A percentile compares a stretch with the other conserved stretches of the same genome.
Conservation (phyloP, 305 asterid genomes). For the Fraxinus platypoda region DNA sequence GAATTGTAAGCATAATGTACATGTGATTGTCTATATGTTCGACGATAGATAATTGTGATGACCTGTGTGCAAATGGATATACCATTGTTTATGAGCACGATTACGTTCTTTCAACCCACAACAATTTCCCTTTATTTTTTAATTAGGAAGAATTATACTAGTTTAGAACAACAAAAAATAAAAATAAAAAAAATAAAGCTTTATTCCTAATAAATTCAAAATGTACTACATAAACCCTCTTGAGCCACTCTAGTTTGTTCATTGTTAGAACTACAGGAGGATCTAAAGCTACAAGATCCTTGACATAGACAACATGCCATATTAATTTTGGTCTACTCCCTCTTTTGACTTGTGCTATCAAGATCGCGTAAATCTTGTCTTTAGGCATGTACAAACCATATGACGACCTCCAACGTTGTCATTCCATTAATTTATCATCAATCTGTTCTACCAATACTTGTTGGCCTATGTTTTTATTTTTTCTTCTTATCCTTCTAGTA, state of each 20-base stretch:
- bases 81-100: not conserved
- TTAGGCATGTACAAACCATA: not conserved
- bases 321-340: not conserved
- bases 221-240: not conserved
- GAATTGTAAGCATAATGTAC: not conserved
- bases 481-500: not conserved
- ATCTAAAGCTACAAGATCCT: not conserved
- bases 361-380: not conserved
- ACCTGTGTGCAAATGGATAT: conserved; percentile 2
- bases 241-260: not conserved
- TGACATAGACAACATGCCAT: not conserved
- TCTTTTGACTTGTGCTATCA: not conserved
- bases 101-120: not conserved
- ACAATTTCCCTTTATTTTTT: not conserved
- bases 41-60: not conserved
- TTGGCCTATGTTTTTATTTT: not conserved
- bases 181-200: not conserved
- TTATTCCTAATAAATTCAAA: not conserved
- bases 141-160: not conserved
- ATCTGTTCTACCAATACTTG: not conserved
- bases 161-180: not conserved
- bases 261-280: not conserved
- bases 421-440: not conserved
- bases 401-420: not conserved
- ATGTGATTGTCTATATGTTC: not conserved